These are phyloP conservation scores for Colletotrichum lindemuthianum DNA, from an alignment of 2,329 filamentous ascomycete genomes.

Conservation along the genomic window DNA sequence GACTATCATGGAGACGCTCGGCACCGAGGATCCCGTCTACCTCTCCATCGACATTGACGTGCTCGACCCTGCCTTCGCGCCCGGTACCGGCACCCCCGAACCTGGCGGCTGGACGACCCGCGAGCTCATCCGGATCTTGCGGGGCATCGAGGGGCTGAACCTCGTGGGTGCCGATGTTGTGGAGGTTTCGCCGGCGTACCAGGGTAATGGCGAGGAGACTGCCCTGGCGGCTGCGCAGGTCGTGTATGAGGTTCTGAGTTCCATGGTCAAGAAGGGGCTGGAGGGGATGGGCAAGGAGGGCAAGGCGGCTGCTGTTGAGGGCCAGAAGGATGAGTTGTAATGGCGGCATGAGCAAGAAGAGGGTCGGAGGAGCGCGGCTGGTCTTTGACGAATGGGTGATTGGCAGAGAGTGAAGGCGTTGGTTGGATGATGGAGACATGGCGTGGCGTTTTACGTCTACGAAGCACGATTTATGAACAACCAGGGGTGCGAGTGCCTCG, in stretches of 20 bases:
- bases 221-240: conserved; percentile 86
- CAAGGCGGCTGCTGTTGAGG: conserved; percentile 33
- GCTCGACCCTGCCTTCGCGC: conserved; percentile 54
- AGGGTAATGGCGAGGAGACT: conserved; percentile 82
- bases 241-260: conserved; percentile 86
- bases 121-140: conserved; percentile 84
- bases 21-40: conserved; percentile 81
- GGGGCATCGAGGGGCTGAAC: conserved; percentile 84
- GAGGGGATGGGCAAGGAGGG: conserved; percentile 49
- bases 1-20: conserved; percentile 76
- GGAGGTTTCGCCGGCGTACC: conserved; percentile 87
- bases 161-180: conserved; percentile 91
- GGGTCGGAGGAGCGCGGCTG: not conserved
- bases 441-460: not conserved
- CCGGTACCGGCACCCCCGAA: conserved; percentile 88
- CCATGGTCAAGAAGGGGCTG: conserved; percentile 69
- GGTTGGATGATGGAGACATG: not conserved
- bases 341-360: not conserved
- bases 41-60: conserved; percentile 64
- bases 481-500: too few relatives aligned
- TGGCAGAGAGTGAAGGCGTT: not conserved
- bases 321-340: conserved; percentile 52
- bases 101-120: conserved; percentile 91
- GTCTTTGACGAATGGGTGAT: not conserved
- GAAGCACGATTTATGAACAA: not conserved